Evolutionary conservation across 768 basidiomycete species (phyloP), one percentile per base, ranked within the genome.

Genomic region (Serendipita vermifera): DNA sequence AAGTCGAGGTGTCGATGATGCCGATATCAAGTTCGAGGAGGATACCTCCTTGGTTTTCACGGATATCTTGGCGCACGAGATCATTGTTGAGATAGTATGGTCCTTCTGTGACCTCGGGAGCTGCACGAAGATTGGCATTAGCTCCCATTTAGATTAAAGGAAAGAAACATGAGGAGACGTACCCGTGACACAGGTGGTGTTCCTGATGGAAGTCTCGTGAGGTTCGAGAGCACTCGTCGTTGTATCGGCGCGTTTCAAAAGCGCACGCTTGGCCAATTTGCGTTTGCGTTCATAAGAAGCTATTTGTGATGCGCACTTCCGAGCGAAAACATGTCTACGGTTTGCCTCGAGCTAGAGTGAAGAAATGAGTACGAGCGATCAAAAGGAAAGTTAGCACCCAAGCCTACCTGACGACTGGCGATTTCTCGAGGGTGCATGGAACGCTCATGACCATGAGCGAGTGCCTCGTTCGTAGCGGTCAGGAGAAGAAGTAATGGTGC

Each of bases 1-100:
- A 73, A 26, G 68, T 71, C 7, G 64, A 64, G 38, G 66, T 66
- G 56, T 72, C 69, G 31, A 72, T 65, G 40, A 72, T 61, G 5
- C 70, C 69, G 41, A 72, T 59, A 59, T 73, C 71, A 33, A 73
- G 64, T 15, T 64, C 64, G 46, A 73, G 57, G 11, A 61, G 40
- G n/a, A 72, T 58, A 27, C 72, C 71, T 22, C 67, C 54, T 57
- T 69, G 65, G 26, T 64, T 62, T 31, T 67, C 66, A 5, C 61
- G 66, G 33, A 71, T 57, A 54, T 69, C 62, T 1, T 63, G 59
- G 29, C 63, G 60, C 31, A 70, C 26, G 22, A 65, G 62, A 61
- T 69, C 67, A 35, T 66, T 62, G 53, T 63, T 65, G 51, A 64
- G 63, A 55, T 67, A 67, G 59, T 66, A 68, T 2, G 64, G 62